phyloP scores from a whole-genome alignment of 345 rosid genomes.

The Cardamine occulta region DNA sequence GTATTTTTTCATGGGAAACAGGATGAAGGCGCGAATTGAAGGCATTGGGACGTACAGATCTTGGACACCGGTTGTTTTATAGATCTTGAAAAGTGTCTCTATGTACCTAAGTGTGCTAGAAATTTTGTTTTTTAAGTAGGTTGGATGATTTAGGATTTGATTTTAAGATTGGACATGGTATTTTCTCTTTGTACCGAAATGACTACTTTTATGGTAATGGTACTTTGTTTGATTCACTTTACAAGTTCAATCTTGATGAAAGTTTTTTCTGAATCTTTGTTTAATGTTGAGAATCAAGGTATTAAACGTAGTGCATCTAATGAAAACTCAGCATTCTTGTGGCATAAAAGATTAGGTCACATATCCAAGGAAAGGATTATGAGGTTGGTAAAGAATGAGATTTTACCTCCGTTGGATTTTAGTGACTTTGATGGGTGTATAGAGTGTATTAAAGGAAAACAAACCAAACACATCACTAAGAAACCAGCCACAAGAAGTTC shows the following conservation, averaged over 20 bases:
- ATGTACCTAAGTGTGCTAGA: neutral
- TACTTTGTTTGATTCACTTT: neutral
- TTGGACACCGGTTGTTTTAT: neutral
- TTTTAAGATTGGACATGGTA: neutral
- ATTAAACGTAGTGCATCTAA: neutral
- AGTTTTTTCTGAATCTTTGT: no score
- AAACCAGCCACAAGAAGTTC: slow-evolving; percentile 3
- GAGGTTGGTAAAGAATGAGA: neutral
- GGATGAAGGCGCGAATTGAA: neutral
- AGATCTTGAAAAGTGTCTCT: neutral
- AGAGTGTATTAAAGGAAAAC: neutral
- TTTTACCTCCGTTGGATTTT: neutral
- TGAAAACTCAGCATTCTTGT: neutral
- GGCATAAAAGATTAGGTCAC: slow-evolving; percentile 2
- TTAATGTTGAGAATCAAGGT: no score
- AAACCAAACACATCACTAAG: neutral
- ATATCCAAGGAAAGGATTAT: neutral
- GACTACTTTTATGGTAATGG: neutral
- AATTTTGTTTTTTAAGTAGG: neutral
- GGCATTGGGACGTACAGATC: neutral
- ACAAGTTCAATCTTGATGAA: neutral
- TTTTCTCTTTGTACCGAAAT: neutral
- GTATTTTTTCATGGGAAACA: neutral
- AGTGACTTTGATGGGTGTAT: neutral
- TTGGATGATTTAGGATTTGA: neutral